Evolutionary conservation across 2,329 filamentous ascomycete genomes (phyloP).

Genomic region (Dothistroma septosporum): DNA sequence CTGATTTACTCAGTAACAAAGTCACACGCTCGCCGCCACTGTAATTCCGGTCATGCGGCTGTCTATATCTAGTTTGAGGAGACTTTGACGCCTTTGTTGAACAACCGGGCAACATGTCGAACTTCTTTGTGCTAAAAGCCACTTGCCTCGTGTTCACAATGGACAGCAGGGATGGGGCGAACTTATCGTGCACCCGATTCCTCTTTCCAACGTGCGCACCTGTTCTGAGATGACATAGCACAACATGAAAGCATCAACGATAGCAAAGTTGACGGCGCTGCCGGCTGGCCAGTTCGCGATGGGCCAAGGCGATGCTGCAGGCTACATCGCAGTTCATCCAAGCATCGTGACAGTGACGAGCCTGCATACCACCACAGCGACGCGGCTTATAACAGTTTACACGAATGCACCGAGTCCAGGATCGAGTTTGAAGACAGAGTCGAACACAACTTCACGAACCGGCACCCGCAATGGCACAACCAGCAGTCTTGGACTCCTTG

Average conservation of each 20-base stretch:
- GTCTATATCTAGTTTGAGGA: neutral
- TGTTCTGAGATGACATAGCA: neutral
- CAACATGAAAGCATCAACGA: conserved; percentile 6
- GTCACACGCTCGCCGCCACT: neutral
- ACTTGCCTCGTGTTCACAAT: neutral
- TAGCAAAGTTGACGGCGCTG: conserved; percentile 4
- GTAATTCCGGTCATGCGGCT: neutral
- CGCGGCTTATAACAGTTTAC: conserved; percentile 1
- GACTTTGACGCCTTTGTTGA: neutral
- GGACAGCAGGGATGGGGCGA: neutral
- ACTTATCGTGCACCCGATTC: neutral
- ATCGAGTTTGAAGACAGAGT: neutral
- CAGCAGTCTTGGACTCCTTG: neutral
- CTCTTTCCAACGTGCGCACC: neutral
- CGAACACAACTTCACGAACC: neutral
- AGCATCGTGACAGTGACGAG: neutral
- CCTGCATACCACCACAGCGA: neutral
- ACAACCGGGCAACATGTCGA: neutral
- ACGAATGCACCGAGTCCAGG: neutral
- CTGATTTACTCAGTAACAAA: neutral
- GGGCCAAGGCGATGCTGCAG: neutral
- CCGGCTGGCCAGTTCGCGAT: conserved; percentile 14
- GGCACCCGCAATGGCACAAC: neutral
- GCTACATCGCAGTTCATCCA: neutral
- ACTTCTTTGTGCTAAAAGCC: conserved; percentile 5